A percentile compares a stretch with the other conserved stretches of the same genome.
These are phyloP conservation scores for Cadophora luteo-olivacea DNA, from an alignment of 2,329 filamentous ascomycete species.

Conservation along the genomic window DNA sequence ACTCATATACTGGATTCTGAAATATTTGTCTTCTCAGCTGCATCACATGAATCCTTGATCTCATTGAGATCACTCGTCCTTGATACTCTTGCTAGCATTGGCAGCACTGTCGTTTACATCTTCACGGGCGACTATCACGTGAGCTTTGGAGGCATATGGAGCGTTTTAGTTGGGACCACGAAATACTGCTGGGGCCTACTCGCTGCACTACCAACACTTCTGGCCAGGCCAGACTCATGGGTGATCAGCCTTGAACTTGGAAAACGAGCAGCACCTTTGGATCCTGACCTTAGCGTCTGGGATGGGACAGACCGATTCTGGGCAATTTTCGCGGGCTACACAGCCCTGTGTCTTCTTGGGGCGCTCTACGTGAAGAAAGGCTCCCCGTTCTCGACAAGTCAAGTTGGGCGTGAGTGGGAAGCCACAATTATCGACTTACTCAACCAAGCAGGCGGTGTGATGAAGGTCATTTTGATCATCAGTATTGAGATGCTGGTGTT, in stretches of 20 bases:
- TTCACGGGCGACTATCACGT: slow-evolving; percentile 51
- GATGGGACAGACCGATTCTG: slow-evolving; percentile 66
- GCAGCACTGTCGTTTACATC: slow-evolving; percentile 51
- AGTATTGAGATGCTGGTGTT: slow-evolving; percentile 99
- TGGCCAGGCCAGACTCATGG: slow-evolving; percentile 61
- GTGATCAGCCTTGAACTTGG: slow-evolving; percentile 60
- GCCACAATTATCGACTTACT: slow-evolving; percentile 81
- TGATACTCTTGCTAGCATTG: slow-evolving; percentile 49
- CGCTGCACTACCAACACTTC: slow-evolving; percentile 44
- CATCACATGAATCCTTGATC: slow-evolving; percentile 74
- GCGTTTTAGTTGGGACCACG: slow-evolving; percentile 19
- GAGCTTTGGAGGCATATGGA: slow-evolving; percentile 31
- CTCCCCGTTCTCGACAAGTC: slow-evolving; percentile 67
- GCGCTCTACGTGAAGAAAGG: slow-evolving; percentile 81
- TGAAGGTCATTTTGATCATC: slow-evolving; percentile 98
- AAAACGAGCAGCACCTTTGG: slow-evolving; percentile 47
- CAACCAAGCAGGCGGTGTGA: slow-evolving; percentile 92
- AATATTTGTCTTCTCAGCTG: slow-evolving; percentile 77
- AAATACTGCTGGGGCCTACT: slow-evolving; percentile 34
- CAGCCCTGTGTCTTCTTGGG: slow-evolving; percentile 75
- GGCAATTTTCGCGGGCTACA: slow-evolving; percentile 83
- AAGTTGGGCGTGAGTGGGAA: slow-evolving; percentile 69
- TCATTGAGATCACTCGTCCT: slow-evolving; percentile 62
- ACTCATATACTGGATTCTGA: slow-evolving; percentile 57
- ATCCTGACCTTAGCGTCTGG: slow-evolving; percentile 72